Base-by-base conservation (phyloP, 2,329 filamentous ascomycete species). In the Ophiostoma novo-ulmi region DNA sequence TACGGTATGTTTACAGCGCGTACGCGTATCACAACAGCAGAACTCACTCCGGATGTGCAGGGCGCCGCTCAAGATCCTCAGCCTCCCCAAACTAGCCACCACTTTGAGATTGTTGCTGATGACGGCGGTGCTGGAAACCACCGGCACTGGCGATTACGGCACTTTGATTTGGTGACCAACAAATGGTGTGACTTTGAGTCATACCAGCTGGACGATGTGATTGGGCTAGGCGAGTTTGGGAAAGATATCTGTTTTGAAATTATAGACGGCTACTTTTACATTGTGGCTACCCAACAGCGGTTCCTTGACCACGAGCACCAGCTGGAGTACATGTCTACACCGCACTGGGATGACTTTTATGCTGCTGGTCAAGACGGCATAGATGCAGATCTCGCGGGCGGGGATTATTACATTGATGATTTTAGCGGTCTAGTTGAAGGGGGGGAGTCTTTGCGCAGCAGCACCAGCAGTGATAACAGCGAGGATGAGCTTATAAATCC, bases 231-330 rank as follows among this genome's bases (percentile, higher is more conserved):
- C 4, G 89, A 91, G 65, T 82, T 93, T 41, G 89, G 88, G 6
- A 85, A 85, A 13, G 88, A 87, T 0, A 81, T 91, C n/a, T 90
- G 87, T 72, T 93, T 94, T 75, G 89, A 91, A 72, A 85, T 93
- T 22, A 82, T 91, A 72, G 82, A 87, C 52, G 84, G 82, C 11
- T 82, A 87, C 74, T 87, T 94, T 58, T 93, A 93, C 74, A 89
- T 85, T 0, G 79, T 93, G 6, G 91, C 90, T 0, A 93, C 88
- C 73, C 85, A 88, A 73, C 85, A 85, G 67, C 69, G 67, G 6
- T 55, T 61, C 38, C 20, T 70, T 6, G 35, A 68, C 36, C n/a
- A 3, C 35, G 35, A 68, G 1, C 55, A 65, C 13, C n/a, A 67
- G 11, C 14, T 11, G 20, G 63, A 52, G 1, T 61, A 70, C 52